Base-by-base conservation (phyloP, 2,329 filamentous ascomycete genomes). In the Fusarium guadeloupense region DNA sequence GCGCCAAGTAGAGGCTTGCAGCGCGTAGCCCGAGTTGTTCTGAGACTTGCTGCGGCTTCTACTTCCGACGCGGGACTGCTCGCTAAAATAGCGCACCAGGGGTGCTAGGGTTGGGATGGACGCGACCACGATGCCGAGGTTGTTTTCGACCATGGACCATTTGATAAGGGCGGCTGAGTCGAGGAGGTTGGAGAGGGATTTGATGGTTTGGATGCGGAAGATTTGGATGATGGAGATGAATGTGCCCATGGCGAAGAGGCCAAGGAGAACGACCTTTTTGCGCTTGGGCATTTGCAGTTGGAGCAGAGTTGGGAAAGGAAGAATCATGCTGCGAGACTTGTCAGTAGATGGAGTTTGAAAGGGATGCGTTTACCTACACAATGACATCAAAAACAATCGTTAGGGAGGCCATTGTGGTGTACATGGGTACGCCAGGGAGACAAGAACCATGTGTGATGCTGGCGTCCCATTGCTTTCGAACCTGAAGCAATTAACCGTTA, bases 141-240 rank as follows among this genome's bases (percentile, higher is more conserved):
- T 76, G 46, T 75, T 75, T 62, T 82, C 80, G n/a, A 81, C 64
- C 12, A 73, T 71, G 0, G 79, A 81, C 80, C 80, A 82, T 28
- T 77, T 71, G 43, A 81, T 76, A 19, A 78, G 67, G 2, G 68
- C 55, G 6, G 77, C 72, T 3, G 76, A 80, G 67, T 83, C 78
- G 28, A 79, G 75, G 54, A 79, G 80, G 64, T 78, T 78, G 26
- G 68, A 60, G 4, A 83, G 74, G 13, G 71, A 75, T 31, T 73
- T 72, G 57, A 84, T 77, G n/a, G 78, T 81, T 51, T 78, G 75
- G 52, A 83, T 80, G 13, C 81, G 81, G 55, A 84, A 75, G 51
- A 81, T 77, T 62, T 83, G 81, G 51, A 83, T 80, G 40, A 80
- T 59, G 6, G 79, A 81, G 37, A 83, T 77, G 70, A 84, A 83